Conservation (phyloP, 441 rosid species). For the Pelargonium myrrhifolium region DNA sequence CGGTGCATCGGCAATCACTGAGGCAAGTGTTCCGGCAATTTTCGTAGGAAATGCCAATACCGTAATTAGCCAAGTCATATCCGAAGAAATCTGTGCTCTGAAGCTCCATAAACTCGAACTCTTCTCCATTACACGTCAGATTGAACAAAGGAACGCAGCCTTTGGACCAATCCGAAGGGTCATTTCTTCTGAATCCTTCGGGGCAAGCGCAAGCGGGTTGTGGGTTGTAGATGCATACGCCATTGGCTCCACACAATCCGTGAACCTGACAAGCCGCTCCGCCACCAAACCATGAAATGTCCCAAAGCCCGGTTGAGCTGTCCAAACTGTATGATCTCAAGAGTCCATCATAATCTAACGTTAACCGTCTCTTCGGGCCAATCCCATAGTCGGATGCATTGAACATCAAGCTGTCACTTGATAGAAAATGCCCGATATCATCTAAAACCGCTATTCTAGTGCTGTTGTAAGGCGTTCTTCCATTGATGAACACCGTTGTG, state of each 20-base stretch:
- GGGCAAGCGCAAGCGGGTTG: constrained; percentile 19
- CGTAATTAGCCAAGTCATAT: constrained; percentile 16
- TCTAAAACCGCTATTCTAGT: constrained; percentile 20
- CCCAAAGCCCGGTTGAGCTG: constrained; percentile 20
- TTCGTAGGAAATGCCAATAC: not conserved
- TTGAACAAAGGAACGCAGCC: constrained; percentile 24
- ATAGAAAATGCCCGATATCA: constrained; percentile 16
- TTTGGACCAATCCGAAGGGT: constrained; percentile 26
- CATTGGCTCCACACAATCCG: constrained; percentile 24
- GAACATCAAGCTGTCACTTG: constrained; percentile 19
- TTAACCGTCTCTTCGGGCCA: constrained; percentile 20
- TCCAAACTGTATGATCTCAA: constrained; percentile 21
- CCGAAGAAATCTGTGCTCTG: constrained; percentile 21
- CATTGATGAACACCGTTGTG: constrained; percentile 7
- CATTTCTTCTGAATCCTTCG: constrained; percentile 16
- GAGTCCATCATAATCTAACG: constrained; percentile 24
- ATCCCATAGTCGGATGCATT: constrained; percentile 22
- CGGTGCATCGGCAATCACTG: constrained; percentile 24
- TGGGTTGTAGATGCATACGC: constrained; percentile 15
- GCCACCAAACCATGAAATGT: constrained; percentile 21
- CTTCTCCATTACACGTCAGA: constrained; percentile 19
- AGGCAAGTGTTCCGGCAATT: constrained; percentile 22
- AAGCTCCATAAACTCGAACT: constrained; percentile 16
- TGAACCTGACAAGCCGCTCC: constrained; percentile 21
- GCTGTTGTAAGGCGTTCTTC: constrained; percentile 23